Conservation (phyloP, 225 moss, liverwort and hornwort genomes). For the Antitrichia curtipendula region DNA sequence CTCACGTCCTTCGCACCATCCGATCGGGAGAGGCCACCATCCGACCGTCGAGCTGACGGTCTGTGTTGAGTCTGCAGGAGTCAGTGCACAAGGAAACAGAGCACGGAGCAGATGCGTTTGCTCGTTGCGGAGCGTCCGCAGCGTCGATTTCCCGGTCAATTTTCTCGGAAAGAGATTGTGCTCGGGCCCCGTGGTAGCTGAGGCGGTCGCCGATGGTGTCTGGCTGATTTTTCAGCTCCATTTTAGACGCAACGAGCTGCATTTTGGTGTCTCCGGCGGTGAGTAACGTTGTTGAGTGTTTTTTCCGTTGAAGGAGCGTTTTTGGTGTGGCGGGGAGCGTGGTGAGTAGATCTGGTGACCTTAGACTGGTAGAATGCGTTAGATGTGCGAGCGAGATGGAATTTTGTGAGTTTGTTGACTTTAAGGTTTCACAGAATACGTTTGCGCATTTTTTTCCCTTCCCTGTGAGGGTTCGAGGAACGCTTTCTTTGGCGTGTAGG, state of each 20-base stretch:
- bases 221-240: background rate
- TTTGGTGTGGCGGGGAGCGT: background rate
- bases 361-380: background rate
- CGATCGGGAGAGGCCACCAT: background rate
- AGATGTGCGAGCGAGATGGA: background rate
- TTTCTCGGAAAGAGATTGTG: background rate
- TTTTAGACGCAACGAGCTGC: background rate
- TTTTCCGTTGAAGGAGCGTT: background rate
- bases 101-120: background rate
- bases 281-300: background rate
- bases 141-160: background rate
- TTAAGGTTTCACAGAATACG: background rate
- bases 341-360: background rate
- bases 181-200: background rate
- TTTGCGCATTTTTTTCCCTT: background rate
- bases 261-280: constrained; percentile 1
- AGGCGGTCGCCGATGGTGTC: background rate
- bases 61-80: background rate
- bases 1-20: background rate
- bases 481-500: background rate
- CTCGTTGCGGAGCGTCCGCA: background rate
- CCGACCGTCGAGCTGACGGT: background rate
- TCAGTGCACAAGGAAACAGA: background rate
- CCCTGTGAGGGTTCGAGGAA: background rate
- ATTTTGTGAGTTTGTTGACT: background rate